Evolutionary conservation across 2,329 filamentous ascomycete genomes (phyloP), one percentile per base, ranked within the genome.

Genomic region (Apiospora hydei): DNA sequence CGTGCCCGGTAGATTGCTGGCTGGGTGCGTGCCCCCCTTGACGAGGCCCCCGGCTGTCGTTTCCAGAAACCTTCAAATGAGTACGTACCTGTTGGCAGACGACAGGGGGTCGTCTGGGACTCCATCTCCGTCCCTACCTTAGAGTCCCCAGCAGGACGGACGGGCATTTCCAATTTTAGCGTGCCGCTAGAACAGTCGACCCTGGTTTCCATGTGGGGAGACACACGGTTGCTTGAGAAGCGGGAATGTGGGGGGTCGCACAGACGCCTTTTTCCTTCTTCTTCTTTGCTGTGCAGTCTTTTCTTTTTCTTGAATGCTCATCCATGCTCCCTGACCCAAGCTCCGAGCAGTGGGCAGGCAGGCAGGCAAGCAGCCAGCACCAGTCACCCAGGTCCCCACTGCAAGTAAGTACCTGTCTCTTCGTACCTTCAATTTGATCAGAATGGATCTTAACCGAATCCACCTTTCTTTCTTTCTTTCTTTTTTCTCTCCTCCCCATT

Each of bases 181-280:
- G 34, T 41, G 57, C 18, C 57, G 57, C 57, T 64, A 64, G 57
- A 64, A 64, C 57, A 41, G 57, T 41, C 57, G 57, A 18, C 57
- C 57, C 57, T 64, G 34, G 57, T 64, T 64, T 38, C 57, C 57
- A 64, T 64, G 57, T 64, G 57, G 57, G 57, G 57, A 64, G 57
- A 64, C 57, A 41, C 53, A 61, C 53, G 53, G 53, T 61, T n/a
- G 53, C 53, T 38, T 41, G 53, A n/a, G 16, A 26, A 61, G 57
- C 57, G 57, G 57, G 57, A 64, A 64, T 64, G 57, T 64, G 57
- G 57, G 57, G 41, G 57, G 57, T 41, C 34, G 34, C 34, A 41
- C 34, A 64, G 34, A 64, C 38, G 21, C 47, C 21, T 24, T n/a
- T 13, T 24, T n/a, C n/a, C 7, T 38, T 38, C 7, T 38, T 38